These are phyloP conservation scores for Calonectria naviculata DNA, from an alignment of 2,329 filamentous ascomycete species.

Conservation along the genomic window DNA sequence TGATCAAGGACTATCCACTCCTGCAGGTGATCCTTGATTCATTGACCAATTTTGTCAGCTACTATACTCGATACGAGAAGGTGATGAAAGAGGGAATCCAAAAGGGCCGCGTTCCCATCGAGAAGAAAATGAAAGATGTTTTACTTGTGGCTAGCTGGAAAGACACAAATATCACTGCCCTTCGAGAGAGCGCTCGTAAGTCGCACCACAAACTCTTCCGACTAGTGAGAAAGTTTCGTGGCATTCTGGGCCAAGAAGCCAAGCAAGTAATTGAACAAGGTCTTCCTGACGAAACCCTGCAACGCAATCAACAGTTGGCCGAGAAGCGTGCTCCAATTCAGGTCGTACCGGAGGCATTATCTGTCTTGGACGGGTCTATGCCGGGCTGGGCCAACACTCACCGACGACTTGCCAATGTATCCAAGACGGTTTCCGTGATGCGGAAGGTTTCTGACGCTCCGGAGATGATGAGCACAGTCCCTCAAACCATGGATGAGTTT, in stretches of 20 bases:
- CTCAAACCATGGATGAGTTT: conserved; percentile 73
- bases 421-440: conserved; percentile 81
- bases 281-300: conserved; percentile 62
- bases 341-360: conserved; percentile 29
- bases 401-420: conserved; percentile 77
- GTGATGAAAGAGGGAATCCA: conserved; percentile 73
- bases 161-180: conserved; percentile 91
- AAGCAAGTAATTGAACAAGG: conserved; percentile 71
- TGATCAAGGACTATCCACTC: conserved; percentile 67
- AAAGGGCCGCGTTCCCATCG: conserved; percentile 78
- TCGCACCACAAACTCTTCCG: conserved; percentile 95
- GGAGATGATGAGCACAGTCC: conserved; percentile 63
- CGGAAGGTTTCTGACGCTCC: conserved; percentile 67
- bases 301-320: conserved; percentile 7
- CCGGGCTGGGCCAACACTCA: conserved; percentile 58
- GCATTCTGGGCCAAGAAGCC: conserved; percentile 80
- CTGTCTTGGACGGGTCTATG: conserved; percentile 39
- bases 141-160: conserved; percentile 96
- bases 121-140: conserved; percentile 94
- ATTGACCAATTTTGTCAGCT: conserved; percentile 80
- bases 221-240: conserved; percentile 89
- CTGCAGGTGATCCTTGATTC: conserved; percentile 71
- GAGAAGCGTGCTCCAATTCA: conserved; percentile 6
- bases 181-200: conserved; percentile 88
- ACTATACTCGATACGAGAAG: conserved; percentile 78